phyloP scores from a whole-genome alignment of 1,284 basidiomycete species.

The Marasmius oreades region DNA sequence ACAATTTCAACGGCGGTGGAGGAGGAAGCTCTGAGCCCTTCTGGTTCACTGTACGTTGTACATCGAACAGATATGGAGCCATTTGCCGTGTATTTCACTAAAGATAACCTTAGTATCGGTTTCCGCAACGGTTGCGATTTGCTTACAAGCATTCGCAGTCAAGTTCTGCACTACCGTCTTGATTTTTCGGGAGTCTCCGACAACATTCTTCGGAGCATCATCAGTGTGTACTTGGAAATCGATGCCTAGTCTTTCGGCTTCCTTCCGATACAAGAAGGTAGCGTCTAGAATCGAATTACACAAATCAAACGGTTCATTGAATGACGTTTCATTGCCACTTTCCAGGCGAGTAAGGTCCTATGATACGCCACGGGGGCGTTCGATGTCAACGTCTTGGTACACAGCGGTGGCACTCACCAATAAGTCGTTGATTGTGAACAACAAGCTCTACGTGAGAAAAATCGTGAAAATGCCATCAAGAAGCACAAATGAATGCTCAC shows the following conservation, averaged over 20 bases:
- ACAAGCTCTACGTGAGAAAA: constrained; percentile 44
- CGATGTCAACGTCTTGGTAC: constrained; percentile 11
- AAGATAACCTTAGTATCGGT: constrained; percentile 5
- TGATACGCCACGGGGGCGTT: neutral
- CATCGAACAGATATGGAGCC: constrained; percentile 71
- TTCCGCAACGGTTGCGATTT: no score
- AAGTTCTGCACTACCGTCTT: constrained; percentile 81
- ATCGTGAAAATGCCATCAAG: constrained; percentile 10
- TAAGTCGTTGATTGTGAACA: constrained; percentile 86
- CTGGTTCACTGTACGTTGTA: constrained; percentile 49
- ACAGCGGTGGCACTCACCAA: constrained; percentile 40
- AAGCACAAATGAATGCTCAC: constrained; percentile 27
- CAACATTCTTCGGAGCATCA: constrained; percentile 54
- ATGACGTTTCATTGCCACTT: constrained; percentile 75
- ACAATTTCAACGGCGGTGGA: constrained; percentile 69
- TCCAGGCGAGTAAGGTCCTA: constrained; percentile 82
- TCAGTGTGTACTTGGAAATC: constrained; percentile 59
- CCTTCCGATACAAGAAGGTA: constrained; percentile 58
- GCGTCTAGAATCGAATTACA: constrained; percentile 69
- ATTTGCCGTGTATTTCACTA: constrained; percentile 73
- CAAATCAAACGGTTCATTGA: constrained; percentile 82
- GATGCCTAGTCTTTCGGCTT: constrained; percentile 68
- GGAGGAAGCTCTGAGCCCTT: constrained; percentile 40
- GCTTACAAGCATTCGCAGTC: constrained; percentile 75
- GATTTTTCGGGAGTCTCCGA: constrained; percentile 76